Conservation (phyloP, 192 early-diverging fungal genomes). For the Backusella tarrabulga region DNA sequence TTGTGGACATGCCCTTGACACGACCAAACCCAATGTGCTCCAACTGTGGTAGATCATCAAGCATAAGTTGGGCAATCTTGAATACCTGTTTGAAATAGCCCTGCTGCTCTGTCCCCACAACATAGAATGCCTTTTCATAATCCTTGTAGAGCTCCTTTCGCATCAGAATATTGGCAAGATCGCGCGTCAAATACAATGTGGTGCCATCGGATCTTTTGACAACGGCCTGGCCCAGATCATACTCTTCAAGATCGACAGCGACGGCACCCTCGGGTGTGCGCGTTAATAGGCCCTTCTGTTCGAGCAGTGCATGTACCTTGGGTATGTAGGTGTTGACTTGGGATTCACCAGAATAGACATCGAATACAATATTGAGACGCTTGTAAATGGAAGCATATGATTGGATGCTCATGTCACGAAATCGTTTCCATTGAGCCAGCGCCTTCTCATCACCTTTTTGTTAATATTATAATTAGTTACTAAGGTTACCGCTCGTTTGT, state of each 20-base stretch:
- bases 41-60: slow-evolving; percentile 43
- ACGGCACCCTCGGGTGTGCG: slow-evolving; percentile 71
- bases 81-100: slow-evolving; percentile 89
- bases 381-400: slow-evolving; percentile 81
- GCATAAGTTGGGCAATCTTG: slow-evolving; percentile 72
- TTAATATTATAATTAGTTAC: no score
- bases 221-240: slow-evolving; percentile 73
- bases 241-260: slow-evolving; percentile 71
- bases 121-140: slow-evolving; percentile 84
- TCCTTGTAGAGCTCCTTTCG: slow-evolving; percentile 66
- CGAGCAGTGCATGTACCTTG: slow-evolving; percentile 64
- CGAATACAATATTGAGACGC: slow-evolving; percentile 82
- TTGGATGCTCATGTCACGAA: slow-evolving; percentile 82
- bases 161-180: slow-evolving; percentile 82
- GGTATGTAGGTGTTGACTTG: slow-evolving; percentile 68
- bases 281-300: slow-evolving; percentile 55
- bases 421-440: slow-evolving; percentile 75
- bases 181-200: slow-evolving; percentile 87
- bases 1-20: slow-evolving; percentile 90
- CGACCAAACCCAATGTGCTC: slow-evolving; percentile 88
- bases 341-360: slow-evolving; percentile 90
- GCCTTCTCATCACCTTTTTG: slow-evolving; percentile 55
- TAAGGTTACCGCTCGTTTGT: no score
- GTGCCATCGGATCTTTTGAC: slow-evolving; percentile 83
- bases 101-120: slow-evolving; percentile 83